Base-by-base conservation (phyloP, 1,284 basidiomycete species). In the Trichosporon faecale region DNA sequence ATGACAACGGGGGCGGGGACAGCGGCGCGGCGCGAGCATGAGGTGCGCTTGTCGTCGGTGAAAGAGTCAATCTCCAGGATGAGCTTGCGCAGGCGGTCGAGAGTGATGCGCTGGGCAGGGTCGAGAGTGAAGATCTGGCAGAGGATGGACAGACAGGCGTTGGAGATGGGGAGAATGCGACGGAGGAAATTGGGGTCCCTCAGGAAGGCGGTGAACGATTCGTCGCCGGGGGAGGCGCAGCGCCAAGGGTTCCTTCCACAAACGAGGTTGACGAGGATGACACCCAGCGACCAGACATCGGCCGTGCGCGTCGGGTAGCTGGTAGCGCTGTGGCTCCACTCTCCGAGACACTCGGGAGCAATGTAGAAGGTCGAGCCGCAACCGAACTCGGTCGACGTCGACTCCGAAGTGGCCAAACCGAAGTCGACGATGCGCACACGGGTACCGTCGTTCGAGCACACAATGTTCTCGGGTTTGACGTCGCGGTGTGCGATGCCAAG, bases 401-500 rank as follows among this genome's bases (percentile, higher is more conserved):
- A 89, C 74, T 98, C 94, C 63, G 91, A 92, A 1, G 96, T 99
- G 12, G 96, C 96, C 33, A 98, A 89, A 65, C 97, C 96, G 84
- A 99, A 99, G 85, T 99, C 97, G 72, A 95, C 96, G 79, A 99
- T 89, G 74, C 93, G 89, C 70, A 98, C 89, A 69, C 90, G 88
- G 73, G 90, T 87, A 73, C 95, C 95, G 79, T 84, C 84, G 29
- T 84, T 79, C 86, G 93, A 84, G 85, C 94, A 97, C 72, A 99
- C 88, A 77, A 99, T 91, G 84, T 99, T 99, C 85, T 98, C 97
- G 2, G 95, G 96, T 86, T 98, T 99, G 80, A 99, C 87, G 83
- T 98, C 96, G 68, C 96, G 92, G 84, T 98, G 96, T 84, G 93
- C 95, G 79, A 98, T 94, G 57, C 88, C 87, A 31, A 85, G 80